These are phyloP conservation scores for Elsinoe ampelina DNA, from an alignment of 2,329 filamentous ascomycete species.

Conservation along the genomic window DNA sequence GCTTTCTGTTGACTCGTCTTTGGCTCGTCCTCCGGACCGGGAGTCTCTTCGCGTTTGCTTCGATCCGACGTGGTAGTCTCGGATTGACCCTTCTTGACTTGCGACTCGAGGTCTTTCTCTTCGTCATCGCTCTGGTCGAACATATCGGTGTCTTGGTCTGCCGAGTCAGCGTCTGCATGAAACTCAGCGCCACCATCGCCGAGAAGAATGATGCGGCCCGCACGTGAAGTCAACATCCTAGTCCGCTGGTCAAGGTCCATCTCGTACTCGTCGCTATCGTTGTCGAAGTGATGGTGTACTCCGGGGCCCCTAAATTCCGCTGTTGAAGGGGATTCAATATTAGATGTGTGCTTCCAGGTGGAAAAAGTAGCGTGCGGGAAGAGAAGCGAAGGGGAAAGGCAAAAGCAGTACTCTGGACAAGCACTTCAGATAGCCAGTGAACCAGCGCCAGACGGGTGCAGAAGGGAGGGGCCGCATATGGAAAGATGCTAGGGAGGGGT, in stretches of 20 bases:
- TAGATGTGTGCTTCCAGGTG: background rate
- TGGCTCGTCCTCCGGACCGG: conserved; percentile 31
- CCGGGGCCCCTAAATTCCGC: conserved; percentile 44
- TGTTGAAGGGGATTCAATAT: conserved; percentile 22
- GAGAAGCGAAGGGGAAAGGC: background rate
- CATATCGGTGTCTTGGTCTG: conserved; percentile 65
- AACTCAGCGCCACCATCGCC: conserved; percentile 76
- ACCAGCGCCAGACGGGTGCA: background rate
- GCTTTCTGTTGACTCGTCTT: conserved; percentile 27
- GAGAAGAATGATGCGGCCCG: conserved; percentile 82
- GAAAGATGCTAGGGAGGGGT: conserved; percentile 20
- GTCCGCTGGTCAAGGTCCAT: conserved; percentile 62
- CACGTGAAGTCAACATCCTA: conserved; percentile 58
- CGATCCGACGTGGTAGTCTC: conserved; percentile 23
- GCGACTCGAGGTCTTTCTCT: conserved; percentile 73
- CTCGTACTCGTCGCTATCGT: conserved; percentile 55
- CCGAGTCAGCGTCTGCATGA: conserved; percentile 16
- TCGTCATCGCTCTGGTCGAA: conserved; percentile 58
- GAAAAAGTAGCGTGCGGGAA: background rate
- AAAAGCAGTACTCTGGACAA: background rate
- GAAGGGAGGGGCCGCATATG: background rate
- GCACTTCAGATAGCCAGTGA: background rate
- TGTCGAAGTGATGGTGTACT: conserved; percentile 40
- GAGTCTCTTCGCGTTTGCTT: conserved; percentile 43
- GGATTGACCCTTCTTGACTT: conserved; percentile 58